These are phyloP conservation scores for Pseudogymnoascus sp. DNA, from an alignment of 2,329 filamentous ascomycete species.

Conservation along the genomic window DNA sequence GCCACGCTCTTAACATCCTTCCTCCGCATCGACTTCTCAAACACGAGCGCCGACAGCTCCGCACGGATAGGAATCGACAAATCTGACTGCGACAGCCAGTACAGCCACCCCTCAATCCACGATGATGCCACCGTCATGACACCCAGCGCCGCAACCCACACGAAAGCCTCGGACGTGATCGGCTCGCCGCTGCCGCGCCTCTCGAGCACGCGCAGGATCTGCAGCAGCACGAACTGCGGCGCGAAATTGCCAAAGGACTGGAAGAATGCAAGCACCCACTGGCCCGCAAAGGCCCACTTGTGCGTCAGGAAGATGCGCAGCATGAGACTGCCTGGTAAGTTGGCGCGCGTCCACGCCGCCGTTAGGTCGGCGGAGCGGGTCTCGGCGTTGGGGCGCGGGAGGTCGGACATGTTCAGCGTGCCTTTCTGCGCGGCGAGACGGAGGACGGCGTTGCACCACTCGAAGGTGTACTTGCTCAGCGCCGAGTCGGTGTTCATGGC, in stretches of 20 bases:
- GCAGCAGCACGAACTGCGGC: slow-evolving; percentile 61
- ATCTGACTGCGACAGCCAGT: slow-evolving; percentile 57
- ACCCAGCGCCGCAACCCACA: slow-evolving; percentile 60
- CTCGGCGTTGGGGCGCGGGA: slow-evolving; percentile 51
- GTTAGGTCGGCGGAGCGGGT: slow-evolving; percentile 44
- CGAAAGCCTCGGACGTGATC: slow-evolving; percentile 49
- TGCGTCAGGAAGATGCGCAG: slow-evolving; percentile 52
- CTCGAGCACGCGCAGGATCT: slow-evolving; percentile 59
- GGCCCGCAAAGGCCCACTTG: slow-evolving; percentile 44
- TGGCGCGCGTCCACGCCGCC: slow-evolving; percentile 40
- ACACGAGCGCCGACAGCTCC: slow-evolving; percentile 64
- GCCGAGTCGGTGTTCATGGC: slow-evolving; percentile 52
- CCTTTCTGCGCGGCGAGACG: slow-evolving; percentile 46
- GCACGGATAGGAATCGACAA: slow-evolving; percentile 59
- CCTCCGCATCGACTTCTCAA: slow-evolving; percentile 66
- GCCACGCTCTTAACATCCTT: slow-evolving; percentile 64
- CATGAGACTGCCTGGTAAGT: slow-evolving; percentile 48
- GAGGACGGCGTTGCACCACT: slow-evolving; percentile 53
- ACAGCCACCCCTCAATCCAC: slow-evolving; percentile 57
- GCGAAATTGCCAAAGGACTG: slow-evolving; percentile 45
- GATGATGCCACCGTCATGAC: slow-evolving; percentile 43
- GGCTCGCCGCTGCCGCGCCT: slow-evolving; percentile 36
- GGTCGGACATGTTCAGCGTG: slow-evolving; percentile 52
- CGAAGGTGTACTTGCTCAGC: slow-evolving; percentile 55
- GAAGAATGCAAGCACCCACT: slow-evolving; percentile 49